Percentiles rank a stretch among this genome's conserved stretches.
Conservation (phyloP, 805 yeast genomes). For the Wickerhamiella kurtzmanii region DNA sequence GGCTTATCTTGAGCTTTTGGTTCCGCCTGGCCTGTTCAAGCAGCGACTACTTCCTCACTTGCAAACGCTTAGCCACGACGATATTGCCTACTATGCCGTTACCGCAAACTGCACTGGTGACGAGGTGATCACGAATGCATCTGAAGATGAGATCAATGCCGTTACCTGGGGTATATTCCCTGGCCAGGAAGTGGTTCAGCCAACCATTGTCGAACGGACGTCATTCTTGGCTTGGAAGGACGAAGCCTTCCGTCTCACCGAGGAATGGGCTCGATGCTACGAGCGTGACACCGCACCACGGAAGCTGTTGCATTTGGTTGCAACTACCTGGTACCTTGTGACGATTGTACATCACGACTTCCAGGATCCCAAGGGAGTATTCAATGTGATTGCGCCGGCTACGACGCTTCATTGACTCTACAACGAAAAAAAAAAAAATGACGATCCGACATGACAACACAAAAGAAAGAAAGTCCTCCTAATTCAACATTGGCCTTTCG, state of each 20-base stretch:
- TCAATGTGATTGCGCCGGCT: conserved; percentile 5
- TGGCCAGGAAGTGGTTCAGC: conserved; percentile 86
- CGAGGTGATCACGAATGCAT: conserved; percentile 52
- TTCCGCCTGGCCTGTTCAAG: conserved; percentile 42
- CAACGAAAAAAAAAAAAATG: neutral
- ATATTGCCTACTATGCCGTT: conserved; percentile 68
- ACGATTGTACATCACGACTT: conserved; percentile 86
- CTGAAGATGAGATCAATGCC: conserved; percentile 71
- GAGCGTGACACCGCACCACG: conserved; percentile 25
- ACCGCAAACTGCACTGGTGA: conserved; percentile 35
- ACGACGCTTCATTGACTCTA: conserved; percentile 14
- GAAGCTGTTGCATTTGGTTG: conserved; percentile 33
- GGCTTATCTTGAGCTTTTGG: conserved; percentile 76
- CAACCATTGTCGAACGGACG: conserved; percentile 84
- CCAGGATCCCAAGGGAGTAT: conserved; percentile 24
- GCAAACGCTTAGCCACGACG: conserved; percentile 22
- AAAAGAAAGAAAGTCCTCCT: no score
- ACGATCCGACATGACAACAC: no score
- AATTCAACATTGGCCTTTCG: neutral
- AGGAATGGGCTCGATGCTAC: conserved; percentile 51
- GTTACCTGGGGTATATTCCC: conserved; percentile 99
- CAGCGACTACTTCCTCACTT: conserved; percentile 36
- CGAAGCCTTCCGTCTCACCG: conserved; percentile 71
- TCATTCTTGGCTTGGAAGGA: conserved; percentile 96
- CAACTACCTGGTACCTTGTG: conserved; percentile 56